Conservation (phyloP, 169 alveolate species). For the Plasmodium vivax region DNA sequence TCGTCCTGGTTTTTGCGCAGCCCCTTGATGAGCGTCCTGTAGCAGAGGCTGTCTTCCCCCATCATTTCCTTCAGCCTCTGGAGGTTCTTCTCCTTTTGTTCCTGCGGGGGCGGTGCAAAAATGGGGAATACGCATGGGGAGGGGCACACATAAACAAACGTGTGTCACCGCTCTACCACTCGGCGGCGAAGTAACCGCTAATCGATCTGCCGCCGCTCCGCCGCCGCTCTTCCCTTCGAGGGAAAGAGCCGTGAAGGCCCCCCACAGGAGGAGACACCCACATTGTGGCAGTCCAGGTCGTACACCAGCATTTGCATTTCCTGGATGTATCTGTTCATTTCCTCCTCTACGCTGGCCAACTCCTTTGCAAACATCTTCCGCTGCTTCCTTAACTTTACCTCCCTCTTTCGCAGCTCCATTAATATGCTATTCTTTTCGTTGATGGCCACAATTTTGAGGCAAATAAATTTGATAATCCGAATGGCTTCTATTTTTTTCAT, state of each 20-base stretch:
- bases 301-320: conserved; percentile 16
- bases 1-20: conserved; percentile 20
- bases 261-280: background rate
- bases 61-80: conserved; percentile 25
- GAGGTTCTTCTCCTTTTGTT: conserved; percentile 11
- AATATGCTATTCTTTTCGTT: conserved; percentile 35
- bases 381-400: conserved; percentile 47
- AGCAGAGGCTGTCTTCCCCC: conserved; percentile 20
- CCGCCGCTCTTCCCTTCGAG: background rate
- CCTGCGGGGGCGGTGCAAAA: background rate
- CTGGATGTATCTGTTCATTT: conserved; percentile 6
- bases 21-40: background rate
- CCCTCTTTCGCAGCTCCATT: conserved; percentile 15
- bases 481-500: conserved; percentile 54
- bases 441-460: conserved; percentile 15
- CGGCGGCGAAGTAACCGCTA: background rate
- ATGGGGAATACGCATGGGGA: background rate
- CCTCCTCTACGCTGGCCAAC: conserved; percentile 41
- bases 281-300: conserved; percentile 35
- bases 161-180: background rate
- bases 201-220: too few relatives aligned
- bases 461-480: conserved; percentile 24
- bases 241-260: background rate
- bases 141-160: background rate
- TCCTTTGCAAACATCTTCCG: conserved; percentile 21